These are phyloP conservation scores for Debaryomyces hansenii DNA, from an alignment of 805 yeast species.

Conservation along the genomic window DNA sequence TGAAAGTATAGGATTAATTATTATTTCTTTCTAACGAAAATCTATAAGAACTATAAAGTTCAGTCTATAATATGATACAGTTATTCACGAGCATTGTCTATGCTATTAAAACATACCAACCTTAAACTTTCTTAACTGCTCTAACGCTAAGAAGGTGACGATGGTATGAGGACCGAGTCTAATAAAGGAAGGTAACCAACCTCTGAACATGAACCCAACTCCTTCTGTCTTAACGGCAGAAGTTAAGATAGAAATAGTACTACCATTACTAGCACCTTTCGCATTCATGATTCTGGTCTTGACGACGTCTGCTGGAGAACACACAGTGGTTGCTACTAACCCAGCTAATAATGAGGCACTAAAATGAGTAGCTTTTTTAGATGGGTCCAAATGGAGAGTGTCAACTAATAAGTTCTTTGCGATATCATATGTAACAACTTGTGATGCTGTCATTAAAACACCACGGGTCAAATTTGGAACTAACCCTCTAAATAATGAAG, in stretches of 20 bases:
- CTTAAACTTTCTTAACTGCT: conserved; percentile 56
- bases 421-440: conserved; percentile 83
- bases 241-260: conserved; percentile 51
- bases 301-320: conserved; percentile 90
- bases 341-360: conserved; percentile 80
- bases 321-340: conserved; percentile 84
- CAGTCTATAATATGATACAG: conserved; percentile 1
- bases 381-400: conserved; percentile 51
- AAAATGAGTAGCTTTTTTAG: conserved; percentile 70
- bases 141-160: conserved; percentile 66
- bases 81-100: neutral
- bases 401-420: conserved; percentile 63
- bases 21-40: neutral
- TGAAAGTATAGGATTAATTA: neutral
- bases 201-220: conserved; percentile 77
- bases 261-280: conserved; percentile 36
- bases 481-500: conserved; percentile 68
- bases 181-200: conserved; percentile 87
- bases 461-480: conserved; percentile 80
- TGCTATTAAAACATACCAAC: conserved; percentile 42
- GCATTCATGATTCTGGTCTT: conserved; percentile 86
- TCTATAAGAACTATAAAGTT: neutral
- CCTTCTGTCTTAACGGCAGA: conserved; percentile 70
- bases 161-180: conserved; percentile 84
- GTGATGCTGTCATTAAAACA: conserved; percentile 85